Conservation (phyloP, 148 eudicot species). For the Rhododendron simsii region DNA sequence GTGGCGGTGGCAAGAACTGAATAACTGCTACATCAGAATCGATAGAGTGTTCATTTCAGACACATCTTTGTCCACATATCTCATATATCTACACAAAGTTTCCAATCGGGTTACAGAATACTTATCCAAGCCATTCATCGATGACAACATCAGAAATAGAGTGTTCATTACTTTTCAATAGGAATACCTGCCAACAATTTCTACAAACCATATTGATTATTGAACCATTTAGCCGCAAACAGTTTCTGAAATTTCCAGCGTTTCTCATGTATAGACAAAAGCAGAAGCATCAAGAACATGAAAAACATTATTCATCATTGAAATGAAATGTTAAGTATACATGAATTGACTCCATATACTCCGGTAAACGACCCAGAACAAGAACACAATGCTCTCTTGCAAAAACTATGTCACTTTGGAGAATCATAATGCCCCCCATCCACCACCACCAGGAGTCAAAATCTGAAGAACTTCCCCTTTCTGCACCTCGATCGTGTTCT, state of each 20-base stretch:
- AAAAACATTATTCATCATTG: not conserved
- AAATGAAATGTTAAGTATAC: not conserved
- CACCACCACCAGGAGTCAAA: constrained; percentile 90
- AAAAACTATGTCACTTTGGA: not conserved
- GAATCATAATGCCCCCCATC: constrained; percentile 29
- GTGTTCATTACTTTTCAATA: not conserved
- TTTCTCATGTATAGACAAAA: not conserved
- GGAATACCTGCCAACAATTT: not conserved
- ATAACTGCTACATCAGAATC: too few relatives aligned
- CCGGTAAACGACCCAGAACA: not conserved
- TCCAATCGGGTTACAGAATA: not conserved
- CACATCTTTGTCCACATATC: too few relatives aligned
- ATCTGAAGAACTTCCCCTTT: constrained; percentile 79
- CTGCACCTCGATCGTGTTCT: constrained; percentile 76
- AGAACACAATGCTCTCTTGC: not conserved
- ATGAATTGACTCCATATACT: not conserved
- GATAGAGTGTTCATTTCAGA: too few relatives aligned
- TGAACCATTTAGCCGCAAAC: not conserved
- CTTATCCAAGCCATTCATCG: not conserved
- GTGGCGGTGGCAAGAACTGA: too few relatives aligned
- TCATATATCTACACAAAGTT: not conserved
- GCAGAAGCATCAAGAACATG: not conserved
- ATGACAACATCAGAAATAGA: not conserved
- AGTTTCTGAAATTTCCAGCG: not conserved
- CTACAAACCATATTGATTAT: not conserved